Evolutionary conservation across 2,329 filamentous ascomycete species (phyloP).

Genomic region (Neofusicoccum ribis): DNA sequence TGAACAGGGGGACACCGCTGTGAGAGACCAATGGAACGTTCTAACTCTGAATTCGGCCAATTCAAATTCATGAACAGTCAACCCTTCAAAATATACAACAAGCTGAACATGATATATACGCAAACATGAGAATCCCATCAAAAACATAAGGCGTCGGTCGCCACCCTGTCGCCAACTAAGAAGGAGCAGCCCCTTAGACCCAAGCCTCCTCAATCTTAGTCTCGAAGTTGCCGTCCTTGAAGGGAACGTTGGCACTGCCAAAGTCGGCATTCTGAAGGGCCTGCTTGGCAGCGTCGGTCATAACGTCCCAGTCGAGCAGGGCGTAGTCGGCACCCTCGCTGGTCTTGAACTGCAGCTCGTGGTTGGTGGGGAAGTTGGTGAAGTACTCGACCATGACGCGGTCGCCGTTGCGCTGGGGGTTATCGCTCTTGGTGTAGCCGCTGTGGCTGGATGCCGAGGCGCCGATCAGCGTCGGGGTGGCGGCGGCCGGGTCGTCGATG

Average conservation of each 20-base stretch:
- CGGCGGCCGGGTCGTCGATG: slow-evolving; percentile 28
- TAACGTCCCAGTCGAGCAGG: slow-evolving; percentile 47
- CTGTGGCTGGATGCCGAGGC: slow-evolving; percentile 44
- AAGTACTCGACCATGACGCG: slow-evolving; percentile 37
- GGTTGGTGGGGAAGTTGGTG: slow-evolving; percentile 31
- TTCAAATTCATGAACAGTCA: too few relatives aligned
- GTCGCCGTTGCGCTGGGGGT: slow-evolving; percentile 24
- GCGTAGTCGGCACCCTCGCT: not conserved
- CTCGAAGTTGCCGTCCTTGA: slow-evolving; percentile 34
- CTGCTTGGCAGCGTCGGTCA: slow-evolving; percentile 36
- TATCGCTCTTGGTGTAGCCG: slow-evolving; percentile 31
- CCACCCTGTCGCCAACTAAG: too few relatives aligned
- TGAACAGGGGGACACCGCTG: too few relatives aligned
- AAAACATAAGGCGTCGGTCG: too few relatives aligned
- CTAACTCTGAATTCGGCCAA: too few relatives aligned
- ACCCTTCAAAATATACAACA: too few relatives aligned
- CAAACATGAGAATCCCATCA: too few relatives aligned
- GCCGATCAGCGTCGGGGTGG: slow-evolving; percentile 36
- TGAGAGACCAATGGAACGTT: too few relatives aligned
- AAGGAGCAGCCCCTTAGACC: not conserved
- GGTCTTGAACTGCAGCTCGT: not conserved
- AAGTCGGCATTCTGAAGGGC: slow-evolving; percentile 44
- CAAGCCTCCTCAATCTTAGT: slow-evolving; percentile 18
- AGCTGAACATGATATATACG: too few relatives aligned
- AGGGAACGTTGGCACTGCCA: slow-evolving; percentile 45